A percentile compares a stretch with the other conserved stretches of the same genome.
phyloP scores from a whole-genome alignment of 306 rosid species.

The Pterocarpus santalinus region DNA sequence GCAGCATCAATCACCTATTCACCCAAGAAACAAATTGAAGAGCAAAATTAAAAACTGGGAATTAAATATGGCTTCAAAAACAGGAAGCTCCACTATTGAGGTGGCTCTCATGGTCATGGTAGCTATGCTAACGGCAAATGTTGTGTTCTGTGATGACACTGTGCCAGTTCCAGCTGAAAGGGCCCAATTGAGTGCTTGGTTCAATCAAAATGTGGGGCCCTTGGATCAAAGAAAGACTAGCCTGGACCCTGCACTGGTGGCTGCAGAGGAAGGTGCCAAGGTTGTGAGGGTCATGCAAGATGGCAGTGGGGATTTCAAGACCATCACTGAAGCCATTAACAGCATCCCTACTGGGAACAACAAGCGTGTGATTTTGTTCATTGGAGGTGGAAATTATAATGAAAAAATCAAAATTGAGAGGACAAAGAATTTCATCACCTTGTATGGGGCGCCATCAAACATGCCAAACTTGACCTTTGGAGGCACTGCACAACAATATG shows the following conservation, averaged over 20 bases:
- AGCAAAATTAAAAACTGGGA: not conserved
- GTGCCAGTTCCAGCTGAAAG: constrained; percentile 43
- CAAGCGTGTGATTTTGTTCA: constrained; percentile 59
- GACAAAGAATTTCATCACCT: constrained; percentile 61
- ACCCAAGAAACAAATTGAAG: not conserved
- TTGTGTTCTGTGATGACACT: constrained; percentile 39
- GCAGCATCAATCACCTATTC: not conserved
- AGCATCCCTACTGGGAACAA: constrained; percentile 62
- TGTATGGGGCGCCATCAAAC: constrained; percentile 46
- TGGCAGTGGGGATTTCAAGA: constrained; percentile 66
- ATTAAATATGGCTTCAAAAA: constrained; percentile 47
- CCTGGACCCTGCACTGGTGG: constrained; percentile 52
- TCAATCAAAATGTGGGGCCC: constrained; percentile 38
- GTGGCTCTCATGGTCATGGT: constrained; percentile 26
- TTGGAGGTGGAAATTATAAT: constrained; percentile 60
- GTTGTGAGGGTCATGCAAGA: constrained; percentile 57
- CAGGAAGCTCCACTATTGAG: not conserved
- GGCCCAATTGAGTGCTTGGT: constrained; percentile 54
- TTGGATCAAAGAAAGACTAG: not conserved
- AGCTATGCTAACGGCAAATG: not conserved
- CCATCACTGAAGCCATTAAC: constrained; percentile 56
- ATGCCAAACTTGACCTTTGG: constrained; percentile 55
- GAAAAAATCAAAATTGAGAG: constrained; percentile 65
- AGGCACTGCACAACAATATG: constrained; percentile 57
- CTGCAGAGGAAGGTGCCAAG: constrained; percentile 53